These are phyloP conservation scores for Cladorrhinum sp. DNA, from an alignment of 2,329 filamentous ascomycete genomes.

Conservation along the genomic window DNA sequence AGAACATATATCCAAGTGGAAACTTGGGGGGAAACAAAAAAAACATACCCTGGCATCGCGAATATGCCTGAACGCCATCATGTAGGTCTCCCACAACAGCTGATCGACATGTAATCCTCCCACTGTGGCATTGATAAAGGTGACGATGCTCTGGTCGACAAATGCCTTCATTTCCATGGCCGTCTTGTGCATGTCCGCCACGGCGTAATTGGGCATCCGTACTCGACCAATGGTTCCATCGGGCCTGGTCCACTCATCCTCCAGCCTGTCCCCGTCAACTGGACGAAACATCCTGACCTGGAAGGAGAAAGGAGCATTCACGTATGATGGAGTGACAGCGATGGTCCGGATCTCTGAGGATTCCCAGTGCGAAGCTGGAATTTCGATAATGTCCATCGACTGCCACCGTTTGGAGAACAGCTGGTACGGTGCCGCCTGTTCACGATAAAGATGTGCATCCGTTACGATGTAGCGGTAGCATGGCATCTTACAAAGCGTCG, in stretches of 20 bases:
- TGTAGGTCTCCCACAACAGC: constrained; percentile 20
- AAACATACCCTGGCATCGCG: constrained; percentile 15
- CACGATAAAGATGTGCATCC: constrained; percentile 25
- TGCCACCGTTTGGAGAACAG: constrained; percentile 26
- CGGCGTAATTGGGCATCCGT: constrained; percentile 15
- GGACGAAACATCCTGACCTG: constrained; percentile 27
- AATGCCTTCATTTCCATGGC: constrained; percentile 19
- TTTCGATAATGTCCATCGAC: constrained; percentile 29
- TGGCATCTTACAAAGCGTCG: constrained; percentile 28
- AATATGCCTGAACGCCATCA: constrained; percentile 21
- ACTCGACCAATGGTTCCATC: constrained; percentile 4
- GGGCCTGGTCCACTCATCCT: constrained; percentile 20
- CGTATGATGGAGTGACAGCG: constrained; percentile 21
- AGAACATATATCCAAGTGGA: neutral
- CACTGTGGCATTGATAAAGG: constrained; percentile 18
- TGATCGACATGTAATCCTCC: constrained; percentile 13
- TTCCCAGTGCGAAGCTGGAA: constrained; percentile 26
- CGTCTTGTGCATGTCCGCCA: constrained; percentile 21
- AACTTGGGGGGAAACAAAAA: neutral
- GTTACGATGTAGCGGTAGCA: constrained; percentile 28
- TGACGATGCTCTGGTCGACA: constrained; percentile 15
- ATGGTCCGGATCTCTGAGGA: constrained; percentile 24
- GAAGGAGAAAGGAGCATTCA: constrained; percentile 24
- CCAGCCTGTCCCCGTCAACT: constrained; percentile 25
- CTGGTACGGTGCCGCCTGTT: constrained; percentile 23